A percentile compares a stretch with the other conserved stretches of the same genome.
These are phyloP conservation scores for Aspergillus versicolor DNA, from an alignment of 2,329 filamentous ascomycete species.

Conservation along the genomic window DNA sequence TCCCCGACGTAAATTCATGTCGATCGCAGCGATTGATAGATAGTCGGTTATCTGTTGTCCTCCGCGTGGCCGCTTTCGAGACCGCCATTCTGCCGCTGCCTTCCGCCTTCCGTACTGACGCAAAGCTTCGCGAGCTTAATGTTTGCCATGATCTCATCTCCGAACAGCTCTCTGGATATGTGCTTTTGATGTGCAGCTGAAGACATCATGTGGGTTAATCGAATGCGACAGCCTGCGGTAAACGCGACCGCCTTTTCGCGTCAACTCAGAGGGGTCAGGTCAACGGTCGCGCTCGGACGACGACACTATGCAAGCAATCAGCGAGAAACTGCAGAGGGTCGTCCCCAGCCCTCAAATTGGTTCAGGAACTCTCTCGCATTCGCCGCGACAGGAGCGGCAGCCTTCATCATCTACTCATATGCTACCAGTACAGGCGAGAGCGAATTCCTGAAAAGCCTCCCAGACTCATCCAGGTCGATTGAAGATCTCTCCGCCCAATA, in stretches of 20 bases:
- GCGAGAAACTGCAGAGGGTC: slow-evolving; percentile 13
- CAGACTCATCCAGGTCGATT: slow-evolving; percentile 20
- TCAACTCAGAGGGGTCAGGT: slow-evolving; percentile 22
- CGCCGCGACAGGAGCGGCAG: slow-evolving; percentile 31
- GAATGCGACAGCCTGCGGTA: slow-evolving; percentile 25
- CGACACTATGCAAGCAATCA: slow-evolving; percentile 31
- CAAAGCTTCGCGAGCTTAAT: slow-evolving; percentile 24
- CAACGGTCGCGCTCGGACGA: slow-evolving; percentile 25
- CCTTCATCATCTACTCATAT: slow-evolving; percentile 34
- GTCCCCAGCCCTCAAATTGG: slow-evolving; percentile 26
- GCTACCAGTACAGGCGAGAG: slow-evolving; percentile 20
- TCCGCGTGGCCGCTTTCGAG: slow-evolving; percentile 23
- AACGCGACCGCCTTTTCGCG: slow-evolving; percentile 22
- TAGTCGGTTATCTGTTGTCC: slow-evolving; percentile 1
- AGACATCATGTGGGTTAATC: slow-evolving; percentile 29
- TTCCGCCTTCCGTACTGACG: slow-evolving; percentile 30
- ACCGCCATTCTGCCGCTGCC: slow-evolving; percentile 32
- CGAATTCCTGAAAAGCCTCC: slow-evolving; percentile 22
- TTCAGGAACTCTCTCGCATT: slow-evolving; percentile 31
- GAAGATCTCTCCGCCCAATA: slow-evolving; percentile 82
- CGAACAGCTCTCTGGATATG: not conserved
- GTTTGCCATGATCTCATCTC: not conserved
- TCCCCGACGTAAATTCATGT: not conserved
- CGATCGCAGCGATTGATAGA: not conserved
- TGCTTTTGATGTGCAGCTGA: slow-evolving; percentile 1